A percentile compares a stretch with the other conserved stretches of the same genome.
These are phyloP conservation scores for Pseudoturritis turrita DNA, from an alignment of 345 rosid genomes.

Conservation along the genomic window DNA sequence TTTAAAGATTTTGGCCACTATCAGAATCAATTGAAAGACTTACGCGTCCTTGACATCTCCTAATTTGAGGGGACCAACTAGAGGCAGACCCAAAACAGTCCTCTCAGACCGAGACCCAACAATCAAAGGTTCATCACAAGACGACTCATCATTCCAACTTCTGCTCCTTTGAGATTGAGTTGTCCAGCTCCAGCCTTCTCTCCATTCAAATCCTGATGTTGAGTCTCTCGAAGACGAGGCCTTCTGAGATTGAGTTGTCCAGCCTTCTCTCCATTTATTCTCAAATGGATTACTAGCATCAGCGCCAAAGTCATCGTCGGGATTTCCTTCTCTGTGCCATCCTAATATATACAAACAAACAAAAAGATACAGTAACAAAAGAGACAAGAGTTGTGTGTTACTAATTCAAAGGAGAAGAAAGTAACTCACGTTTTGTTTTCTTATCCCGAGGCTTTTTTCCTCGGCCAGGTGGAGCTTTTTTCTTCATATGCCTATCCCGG, in stretches of 20 bases:
- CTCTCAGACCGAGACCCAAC: slow-evolving; percentile 64
- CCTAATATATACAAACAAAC: slow-evolving; percentile 9
- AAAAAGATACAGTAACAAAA: not conserved
- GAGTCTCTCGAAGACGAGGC: not conserved
- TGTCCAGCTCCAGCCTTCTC: slow-evolving; percentile 48
- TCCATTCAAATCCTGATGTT: slow-evolving; percentile 49
- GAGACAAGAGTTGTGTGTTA: slow-evolving; percentile 1
- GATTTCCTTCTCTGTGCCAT: slow-evolving; percentile 31
- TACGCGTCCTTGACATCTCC: slow-evolving; percentile 87
- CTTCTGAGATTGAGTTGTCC: slow-evolving; percentile 14
- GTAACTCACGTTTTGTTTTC: slow-evolving; percentile 27
- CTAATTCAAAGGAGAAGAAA: not conserved
- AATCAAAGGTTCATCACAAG: slow-evolving; percentile 34
- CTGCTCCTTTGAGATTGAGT: slow-evolving; percentile 32
- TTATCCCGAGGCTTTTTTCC: slow-evolving; percentile 33
- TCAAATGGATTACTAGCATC: slow-evolving; percentile 11
- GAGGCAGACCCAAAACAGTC: slow-evolving; percentile 59
- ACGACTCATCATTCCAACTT: slow-evolving; percentile 35
- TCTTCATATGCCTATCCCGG: slow-evolving; percentile 30
- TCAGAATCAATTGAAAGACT: slow-evolving; percentile 10
- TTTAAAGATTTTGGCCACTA: not conserved
- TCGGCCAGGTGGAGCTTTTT: slow-evolving; percentile 27
- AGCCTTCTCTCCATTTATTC: slow-evolving; percentile 9
- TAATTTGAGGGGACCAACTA: slow-evolving; percentile 52
- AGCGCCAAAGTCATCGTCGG: not conserved